Base-by-base conservation (phyloP, 1,284 basidiomycete species). In the Pseudozyma sp. region DNA sequence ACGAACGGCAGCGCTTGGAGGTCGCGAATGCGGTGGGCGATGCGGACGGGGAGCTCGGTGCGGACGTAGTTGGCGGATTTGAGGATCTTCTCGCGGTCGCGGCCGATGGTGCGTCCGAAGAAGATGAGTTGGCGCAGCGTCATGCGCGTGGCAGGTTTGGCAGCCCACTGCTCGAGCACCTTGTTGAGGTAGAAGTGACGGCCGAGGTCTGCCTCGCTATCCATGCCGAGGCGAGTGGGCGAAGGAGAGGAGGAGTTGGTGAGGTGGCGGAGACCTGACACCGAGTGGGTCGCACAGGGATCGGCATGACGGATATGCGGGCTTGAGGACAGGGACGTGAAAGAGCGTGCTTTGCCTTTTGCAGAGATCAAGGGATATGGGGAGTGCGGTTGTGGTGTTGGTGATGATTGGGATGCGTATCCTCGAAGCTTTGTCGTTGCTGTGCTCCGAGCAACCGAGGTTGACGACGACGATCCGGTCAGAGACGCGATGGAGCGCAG, bases 11-110 rank as follows among this genome's bases (percentile, higher is more conserved):
- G 86, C 2, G 90, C 87, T 85, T 96, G 94, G 75, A 96, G 87
- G 80, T 96, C 94, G 62, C 92, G 89, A 66, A 96, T 87, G 45
- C 94, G 89, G 84, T 95, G 94, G 4, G 93, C 92, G 81, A 96
- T 92, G 48, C 94, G 89, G 14, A 94, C 90, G 13, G 94, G 92
- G 8, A 96, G 86, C 81, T 96, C 94, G 13, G 91, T 91, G 49
- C 93, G 89, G 35, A 96, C 92, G 85, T 94, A 94, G 84, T 94
- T 94, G 69, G 92, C 93, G 68, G 90, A 92, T 58, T 76, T 82
- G 24, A 81, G 65, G 39, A 81, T 77, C 54, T 78, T 78, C 5
- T 76, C 69, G 1, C 75, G 60, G 46, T 83, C 78, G 0, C 78
- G 33, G 2, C 75, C 78, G 8, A 78, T 45, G 11, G 69, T 74